A percentile compares a stretch with the other conserved stretches of the same genome.
phyloP scores from a whole-genome alignment of 306 rosid genomes.

The Cyclanthera cordifolia region DNA sequence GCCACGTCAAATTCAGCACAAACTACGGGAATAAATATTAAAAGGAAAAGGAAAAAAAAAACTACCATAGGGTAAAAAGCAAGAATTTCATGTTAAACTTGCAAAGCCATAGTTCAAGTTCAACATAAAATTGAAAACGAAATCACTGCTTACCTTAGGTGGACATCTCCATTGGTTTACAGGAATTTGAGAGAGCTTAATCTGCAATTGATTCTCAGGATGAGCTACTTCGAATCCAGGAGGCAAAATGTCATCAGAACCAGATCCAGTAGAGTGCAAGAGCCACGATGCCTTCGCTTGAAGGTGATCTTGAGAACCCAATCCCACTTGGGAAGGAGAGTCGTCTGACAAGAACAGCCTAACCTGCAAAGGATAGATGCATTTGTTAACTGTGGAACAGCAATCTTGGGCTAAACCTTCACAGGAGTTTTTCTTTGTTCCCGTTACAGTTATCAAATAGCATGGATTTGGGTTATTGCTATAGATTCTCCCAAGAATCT shows the following conservation, averaged over 20 bases:
- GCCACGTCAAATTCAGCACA: conserved; percentile 48
- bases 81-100: conserved; percentile 5
- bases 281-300: conserved; percentile 60
- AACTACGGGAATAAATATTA: conserved; percentile 34
- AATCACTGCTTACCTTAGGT: conserved; percentile 37
- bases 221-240: conserved; percentile 82
- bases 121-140: background rate
- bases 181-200: conserved; percentile 57
- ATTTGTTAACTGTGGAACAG: background rate
- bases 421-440: background rate
- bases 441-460: background rate
- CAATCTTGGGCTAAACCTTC: background rate
- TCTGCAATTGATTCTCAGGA: conserved; percentile 41
- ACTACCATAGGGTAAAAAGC: conserved; percentile 4
- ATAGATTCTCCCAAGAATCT: too few relatives aligned
- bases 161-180: conserved; percentile 58
- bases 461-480: background rate
- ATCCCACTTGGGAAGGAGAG: conserved; percentile 66
- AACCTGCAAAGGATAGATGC: conserved; percentile 34
- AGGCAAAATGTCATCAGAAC: conserved; percentile 64
- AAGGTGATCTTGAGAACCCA: conserved; percentile 80
- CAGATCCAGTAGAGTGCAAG: conserved; percentile 47
- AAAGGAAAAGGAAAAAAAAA: conserved; percentile 6
- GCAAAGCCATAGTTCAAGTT: conserved; percentile 1
- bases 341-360: conserved; percentile 71